phyloP scores from a whole-genome alignment of 179 eudicot species.

The Drosera spatulata region DNA sequence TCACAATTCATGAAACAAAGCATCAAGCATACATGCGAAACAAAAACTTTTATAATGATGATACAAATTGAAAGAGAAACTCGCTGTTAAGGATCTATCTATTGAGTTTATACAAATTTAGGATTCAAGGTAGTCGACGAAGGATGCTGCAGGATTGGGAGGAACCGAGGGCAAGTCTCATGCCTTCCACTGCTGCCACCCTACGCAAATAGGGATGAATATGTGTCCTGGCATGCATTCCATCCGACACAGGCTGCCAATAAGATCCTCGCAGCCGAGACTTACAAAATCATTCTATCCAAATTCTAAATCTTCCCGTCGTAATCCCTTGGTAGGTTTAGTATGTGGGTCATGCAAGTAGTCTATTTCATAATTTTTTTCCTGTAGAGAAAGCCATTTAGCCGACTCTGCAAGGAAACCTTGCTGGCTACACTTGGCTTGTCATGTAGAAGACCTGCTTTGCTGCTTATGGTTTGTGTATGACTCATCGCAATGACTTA shows the following conservation, averaged over 20 bases:
- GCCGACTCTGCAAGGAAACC: no score
- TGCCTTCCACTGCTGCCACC: slow-evolving; percentile 40
- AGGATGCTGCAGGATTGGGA: slow-evolving; percentile 57
- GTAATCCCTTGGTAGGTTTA: background rate
- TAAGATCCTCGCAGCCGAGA: background rate
- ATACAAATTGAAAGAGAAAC: no score
- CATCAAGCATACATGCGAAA: background rate
- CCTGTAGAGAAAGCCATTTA: no score
- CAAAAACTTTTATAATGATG: background rate
- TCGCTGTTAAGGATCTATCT: no score
- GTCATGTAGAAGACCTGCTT: no score
- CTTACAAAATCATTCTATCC: background rate
- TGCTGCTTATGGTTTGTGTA: no score
- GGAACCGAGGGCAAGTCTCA: slow-evolving; percentile 43
- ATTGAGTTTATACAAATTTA: no score
- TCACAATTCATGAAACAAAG: no score
- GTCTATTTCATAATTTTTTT: no score
- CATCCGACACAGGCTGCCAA: slow-evolving; percentile 29
- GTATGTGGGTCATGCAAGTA: no score
- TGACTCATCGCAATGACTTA: no score
- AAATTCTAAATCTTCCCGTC: background rate
- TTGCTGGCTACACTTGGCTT: no score
- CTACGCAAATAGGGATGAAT: slow-evolving; percentile 32
- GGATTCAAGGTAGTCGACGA: slow-evolving; percentile 36
- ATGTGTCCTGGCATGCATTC: slow-evolving; percentile 54